Percentiles rank a stretch among this genome's conserved stretches.
Conservation (phyloP, 73 alveolate species). For the Symbiodinium pilosum region DNA sequence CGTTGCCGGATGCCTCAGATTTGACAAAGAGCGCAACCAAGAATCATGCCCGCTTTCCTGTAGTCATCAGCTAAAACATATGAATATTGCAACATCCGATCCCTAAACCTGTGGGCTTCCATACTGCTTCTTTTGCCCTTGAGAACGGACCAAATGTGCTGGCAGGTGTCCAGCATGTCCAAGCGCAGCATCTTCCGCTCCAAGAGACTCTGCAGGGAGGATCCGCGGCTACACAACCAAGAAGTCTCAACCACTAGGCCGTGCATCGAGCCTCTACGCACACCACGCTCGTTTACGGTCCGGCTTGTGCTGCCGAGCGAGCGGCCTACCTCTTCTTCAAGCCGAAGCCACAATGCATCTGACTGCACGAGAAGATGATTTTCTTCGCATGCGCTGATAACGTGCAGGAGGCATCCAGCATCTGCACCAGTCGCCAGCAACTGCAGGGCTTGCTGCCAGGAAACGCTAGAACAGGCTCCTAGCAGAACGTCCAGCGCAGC, state of each 20-base stretch:
- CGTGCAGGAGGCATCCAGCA: neutral
- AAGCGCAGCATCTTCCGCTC: no score
- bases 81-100: neutral
- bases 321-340: neutral
- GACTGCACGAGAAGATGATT: neutral
- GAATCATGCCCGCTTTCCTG: neutral
- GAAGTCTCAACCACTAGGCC: neutral
- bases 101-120: neutral
- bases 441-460: neutral
- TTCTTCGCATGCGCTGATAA: neutral
- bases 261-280: neutral
- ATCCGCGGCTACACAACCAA: neutral
- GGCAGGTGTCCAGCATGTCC: neutral
- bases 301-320: neutral
- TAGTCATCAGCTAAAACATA: neutral
- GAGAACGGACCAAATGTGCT: neutral
- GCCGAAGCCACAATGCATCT: neutral
- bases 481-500: neutral
- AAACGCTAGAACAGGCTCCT: neutral
- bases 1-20: no score
- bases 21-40: neutral
- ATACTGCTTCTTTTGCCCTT: neutral
- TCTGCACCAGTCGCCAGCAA: neutral
- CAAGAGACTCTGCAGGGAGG: neutral
- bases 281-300: neutral